These are phyloP conservation scores for Lolium multiflorum DNA, from an alignment of 176 grass and related monocot species.

Conservation along the genomic window DNA sequence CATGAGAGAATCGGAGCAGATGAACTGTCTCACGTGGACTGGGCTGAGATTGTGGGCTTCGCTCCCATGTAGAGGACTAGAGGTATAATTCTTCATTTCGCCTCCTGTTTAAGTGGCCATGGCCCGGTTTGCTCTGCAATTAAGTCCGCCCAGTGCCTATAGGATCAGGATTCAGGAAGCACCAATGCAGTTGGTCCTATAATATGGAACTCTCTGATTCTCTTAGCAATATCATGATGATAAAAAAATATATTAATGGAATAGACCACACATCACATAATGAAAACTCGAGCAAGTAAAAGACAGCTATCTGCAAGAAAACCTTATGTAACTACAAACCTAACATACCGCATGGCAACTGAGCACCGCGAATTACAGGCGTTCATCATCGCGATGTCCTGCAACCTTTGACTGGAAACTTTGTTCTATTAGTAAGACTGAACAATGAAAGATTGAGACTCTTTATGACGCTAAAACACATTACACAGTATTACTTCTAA, in stretches of 20 bases:
- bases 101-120: too few species aligned
- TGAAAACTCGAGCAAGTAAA: slow-evolving; percentile 17
- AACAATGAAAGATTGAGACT: slow-evolving; percentile 15
- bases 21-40: too few species aligned
- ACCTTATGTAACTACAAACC: slow-evolving; percentile 10
- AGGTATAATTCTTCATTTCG: too few species aligned
- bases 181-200: not conserved
- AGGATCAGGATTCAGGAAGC: slow-evolving; percentile 23
- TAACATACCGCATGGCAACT: slow-evolving; percentile 77
- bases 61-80: too few species aligned
- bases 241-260: too few species aligned
- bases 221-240: too few species aligned
- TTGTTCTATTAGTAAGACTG: slow-evolving; percentile 97
- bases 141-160: too few species aligned
- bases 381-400: slow-evolving; percentile 88
- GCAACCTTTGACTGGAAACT: slow-evolving; percentile 98
- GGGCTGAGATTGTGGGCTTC: too few species aligned
- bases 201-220: slow-evolving; percentile 3
- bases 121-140: too few species aligned
- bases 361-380: slow-evolving; percentile 93
- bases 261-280: too few species aligned
- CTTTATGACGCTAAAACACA: slow-evolving; percentile 24
- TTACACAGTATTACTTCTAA: not conserved
- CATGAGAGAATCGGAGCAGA: too few species aligned
- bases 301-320: slow-evolving; percentile 27